These are phyloP conservation scores for Fereydounia khargensis DNA, from an alignment of 1,284 basidiomycete genomes.

Conservation along the genomic window DNA sequence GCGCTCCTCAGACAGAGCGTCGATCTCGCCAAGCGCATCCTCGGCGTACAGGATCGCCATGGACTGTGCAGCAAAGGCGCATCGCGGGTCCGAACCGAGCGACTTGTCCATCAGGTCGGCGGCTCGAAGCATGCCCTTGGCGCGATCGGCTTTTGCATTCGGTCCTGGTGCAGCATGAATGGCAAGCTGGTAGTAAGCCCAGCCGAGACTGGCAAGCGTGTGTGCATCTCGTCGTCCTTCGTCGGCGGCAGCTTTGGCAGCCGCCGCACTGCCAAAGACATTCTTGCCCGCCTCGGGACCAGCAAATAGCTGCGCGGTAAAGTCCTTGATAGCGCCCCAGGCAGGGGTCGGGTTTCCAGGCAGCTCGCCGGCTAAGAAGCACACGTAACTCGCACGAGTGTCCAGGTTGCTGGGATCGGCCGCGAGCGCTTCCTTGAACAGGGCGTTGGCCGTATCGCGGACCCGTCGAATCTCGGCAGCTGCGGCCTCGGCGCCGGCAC, in stretches of 20 bases:
- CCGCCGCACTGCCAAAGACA: constrained; percentile 37
- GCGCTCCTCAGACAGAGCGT: constrained; percentile 30
- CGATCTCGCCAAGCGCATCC: constrained; percentile 44
- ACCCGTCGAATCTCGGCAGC: constrained; percentile 16
- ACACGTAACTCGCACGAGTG: constrained; percentile 49
- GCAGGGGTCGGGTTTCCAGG: constrained; percentile 40
- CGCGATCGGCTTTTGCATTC: constrained; percentile 36
- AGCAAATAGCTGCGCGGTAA: constrained; percentile 49
- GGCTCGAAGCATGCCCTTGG: constrained; percentile 49
- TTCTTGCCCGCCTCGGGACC: constrained; percentile 22
- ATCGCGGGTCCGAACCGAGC: constrained; percentile 33
- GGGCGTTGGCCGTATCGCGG: constrained; percentile 36
- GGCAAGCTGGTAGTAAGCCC: constrained; percentile 55
- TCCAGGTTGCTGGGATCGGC: constrained; percentile 50
- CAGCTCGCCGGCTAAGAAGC: constrained; percentile 53
- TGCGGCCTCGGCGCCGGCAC: constrained; percentile 8
- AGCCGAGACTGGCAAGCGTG: constrained; percentile 47
- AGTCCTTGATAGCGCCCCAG: constrained; percentile 52
- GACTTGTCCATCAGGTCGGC: constrained; percentile 55
- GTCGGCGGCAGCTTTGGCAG: constrained; percentile 38
- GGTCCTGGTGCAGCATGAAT: constrained; percentile 38
- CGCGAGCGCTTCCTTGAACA: constrained; percentile 50
- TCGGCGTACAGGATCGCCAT: constrained; percentile 53
- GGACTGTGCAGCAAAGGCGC: constrained; percentile 54
- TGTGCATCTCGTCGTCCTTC: constrained; percentile 46